Percentiles rank a stretch among this genome's conserved stretches.
phyloP scores from a whole-genome alignment of 805 yeast genomes.

The Metschnikowia bowlesiae region DNA sequence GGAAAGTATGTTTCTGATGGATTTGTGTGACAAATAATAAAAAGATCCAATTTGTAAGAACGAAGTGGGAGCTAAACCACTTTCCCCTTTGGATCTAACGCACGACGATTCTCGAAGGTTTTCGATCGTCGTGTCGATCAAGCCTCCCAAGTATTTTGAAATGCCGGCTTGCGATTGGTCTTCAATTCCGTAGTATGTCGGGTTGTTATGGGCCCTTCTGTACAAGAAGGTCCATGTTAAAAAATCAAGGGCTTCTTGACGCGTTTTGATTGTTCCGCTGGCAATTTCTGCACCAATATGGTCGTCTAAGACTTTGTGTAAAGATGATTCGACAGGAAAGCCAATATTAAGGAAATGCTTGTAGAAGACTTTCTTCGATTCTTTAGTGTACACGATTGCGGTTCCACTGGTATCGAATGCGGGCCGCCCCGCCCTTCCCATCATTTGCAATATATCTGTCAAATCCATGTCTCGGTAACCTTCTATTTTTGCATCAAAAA shows the following conservation, averaged over 20 bases:
- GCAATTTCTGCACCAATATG: slow-evolving; percentile 80
- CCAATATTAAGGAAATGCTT: slow-evolving; percentile 76
- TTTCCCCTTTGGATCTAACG: slow-evolving; percentile 46
- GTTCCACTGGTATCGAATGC: slow-evolving; percentile 74
- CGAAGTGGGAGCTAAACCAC: slow-evolving; percentile 63
- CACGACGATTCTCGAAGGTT: slow-evolving; percentile 72
- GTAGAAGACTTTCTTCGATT: slow-evolving; percentile 68
- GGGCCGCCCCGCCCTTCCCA: slow-evolving; percentile 85
- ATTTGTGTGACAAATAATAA: slow-evolving; percentile 88
- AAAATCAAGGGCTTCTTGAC: slow-evolving; percentile 71
- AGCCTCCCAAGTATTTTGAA: slow-evolving; percentile 50
- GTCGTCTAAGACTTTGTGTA: slow-evolving; percentile 72
- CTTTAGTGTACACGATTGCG: slow-evolving; percentile 67
- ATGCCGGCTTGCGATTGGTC: slow-evolving; percentile 55
- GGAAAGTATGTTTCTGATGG: slow-evolving; percentile 52
- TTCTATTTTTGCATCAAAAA: slow-evolving; percentile 44
- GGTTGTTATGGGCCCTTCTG: slow-evolving; percentile 72
- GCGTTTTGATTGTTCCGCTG: slow-evolving; percentile 58
- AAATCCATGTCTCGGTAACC: slow-evolving; percentile 69
- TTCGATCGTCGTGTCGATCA: slow-evolving; percentile 66
- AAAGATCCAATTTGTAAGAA: slow-evolving; percentile 82
- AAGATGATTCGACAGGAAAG: slow-evolving; percentile 76
- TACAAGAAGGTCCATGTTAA: slow-evolving; percentile 73
- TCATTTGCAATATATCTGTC: slow-evolving; percentile 78
- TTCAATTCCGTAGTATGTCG: slow-evolving; percentile 70